Evolutionary conservation across 2,329 filamentous ascomycete species (phyloP), one percentile per base, ranked within the genome.

Genomic region (Colletotrichum truncatum): DNA sequence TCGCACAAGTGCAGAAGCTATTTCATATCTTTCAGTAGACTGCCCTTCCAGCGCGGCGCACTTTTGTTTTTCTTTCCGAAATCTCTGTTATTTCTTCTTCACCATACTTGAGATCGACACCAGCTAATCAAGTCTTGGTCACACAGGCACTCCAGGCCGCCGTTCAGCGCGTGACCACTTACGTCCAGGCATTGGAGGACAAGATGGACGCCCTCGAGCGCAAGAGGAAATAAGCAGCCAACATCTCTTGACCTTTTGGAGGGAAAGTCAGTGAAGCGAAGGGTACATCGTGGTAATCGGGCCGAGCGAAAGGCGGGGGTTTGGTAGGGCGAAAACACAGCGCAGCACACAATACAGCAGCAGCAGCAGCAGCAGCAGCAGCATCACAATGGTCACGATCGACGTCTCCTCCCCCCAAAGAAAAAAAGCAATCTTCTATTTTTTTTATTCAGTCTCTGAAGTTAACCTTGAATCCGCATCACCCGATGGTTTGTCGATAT

Each of bases 91-190:
- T 10, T n/a, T 1, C 1, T 12, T 9, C 16, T 10, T 21, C 12
- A 9, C 26, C 46, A 3, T 52, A 62, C 21, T 34, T 59, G 46
- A 32, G 55, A 51, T 18, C 53, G 32, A 46, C 16, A 45, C 51
- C 36, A 26, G 62, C 56, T 67, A 43, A 67, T 41, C 30, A 14
- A 16, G 4, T n/a, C 3, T 34, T 30, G 12, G 10, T 26, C 3
- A 4, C 10, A 5, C 70, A 97, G 94, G 90, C 93, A 70, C 87
- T 98, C 51, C 94, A 98, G 86, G 86, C 89, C 52, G 93, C 94
- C 51, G 94, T 97, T 62, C 91, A 94, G 78, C 89, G 92, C 76
- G 88, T 98, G 77, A 93, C 93, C 80, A 88, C 87, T 68, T 97
- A 98, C 77, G 89, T 97, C 69, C 88, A 90, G 75, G 87, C 87